Conservation (phyloP, 768 basidiomycete genomes). For the Flagelloscypha sp. region DNA sequence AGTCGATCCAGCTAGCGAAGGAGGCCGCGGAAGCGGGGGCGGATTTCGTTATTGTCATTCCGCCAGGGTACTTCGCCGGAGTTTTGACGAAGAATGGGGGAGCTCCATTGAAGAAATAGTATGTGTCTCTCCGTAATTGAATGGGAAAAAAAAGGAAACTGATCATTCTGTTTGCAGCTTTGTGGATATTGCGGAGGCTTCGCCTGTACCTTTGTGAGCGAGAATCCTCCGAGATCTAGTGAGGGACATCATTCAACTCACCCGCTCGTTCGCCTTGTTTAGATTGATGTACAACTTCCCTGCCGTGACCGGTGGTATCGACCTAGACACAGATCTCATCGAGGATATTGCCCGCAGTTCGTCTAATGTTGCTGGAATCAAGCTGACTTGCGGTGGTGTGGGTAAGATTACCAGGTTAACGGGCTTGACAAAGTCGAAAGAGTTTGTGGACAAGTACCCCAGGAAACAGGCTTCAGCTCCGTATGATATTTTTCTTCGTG, state of each 20-base stretch:
- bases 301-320: slow-evolving; percentile 81
- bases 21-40: slow-evolving; percentile 83
- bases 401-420: slow-evolving; percentile 86
- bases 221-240: no score
- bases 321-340: slow-evolving; percentile 85
- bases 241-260: not conserved
- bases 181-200: slow-evolving; percentile 1
- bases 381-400: slow-evolving; percentile 86
- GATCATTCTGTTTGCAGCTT: not conserved
- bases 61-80: slow-evolving; percentile 82
- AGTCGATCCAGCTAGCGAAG: slow-evolving; percentile 65
- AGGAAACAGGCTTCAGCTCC: slow-evolving; percentile 58
- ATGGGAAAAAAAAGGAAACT: no score
- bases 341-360: slow-evolving; percentile 68
- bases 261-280: not conserved
- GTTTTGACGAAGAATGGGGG: slow-evolving; percentile 49
- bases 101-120: slow-evolving; percentile 28
- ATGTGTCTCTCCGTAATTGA: not conserved
- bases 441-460: slow-evolving; percentile 52
- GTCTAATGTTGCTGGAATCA: slow-evolving; percentile 78
- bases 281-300: slow-evolving; percentile 20
- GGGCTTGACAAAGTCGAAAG: slow-evolving; percentile 48
- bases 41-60: slow-evolving; percentile 79
- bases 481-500: not conserved
- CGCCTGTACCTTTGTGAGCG: slow-evolving; percentile 1